phyloP scores from a whole-genome alignment of 345 rosid species.

The Brassica carinata region DNA sequence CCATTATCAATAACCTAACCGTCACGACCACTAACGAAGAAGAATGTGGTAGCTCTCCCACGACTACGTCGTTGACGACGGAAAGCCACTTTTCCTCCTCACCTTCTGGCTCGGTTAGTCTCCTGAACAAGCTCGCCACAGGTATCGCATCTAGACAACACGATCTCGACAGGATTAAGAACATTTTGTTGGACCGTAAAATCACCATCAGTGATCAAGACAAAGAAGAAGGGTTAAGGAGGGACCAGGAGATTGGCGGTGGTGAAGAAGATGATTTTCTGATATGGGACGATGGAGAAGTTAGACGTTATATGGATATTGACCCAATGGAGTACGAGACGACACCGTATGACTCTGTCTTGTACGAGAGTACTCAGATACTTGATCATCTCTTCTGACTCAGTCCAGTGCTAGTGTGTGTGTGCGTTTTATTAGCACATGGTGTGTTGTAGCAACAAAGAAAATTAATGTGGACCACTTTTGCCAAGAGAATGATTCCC shows the following conservation, averaged over 20 bases:
- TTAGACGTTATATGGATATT: conserved; percentile 19
- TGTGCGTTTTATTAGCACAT: neutral
- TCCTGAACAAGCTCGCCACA: conserved; percentile 36
- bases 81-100: neutral
- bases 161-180: conserved; percentile 27
- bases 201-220: conserved; percentile 11
- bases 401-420: neutral
- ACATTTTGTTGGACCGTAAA: conserved; percentile 1
- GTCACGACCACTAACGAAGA: neutral
- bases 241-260: conserved; percentile 6
- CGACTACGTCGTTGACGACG: neutral
- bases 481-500: neutral
- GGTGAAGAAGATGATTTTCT: conserved; percentile 3
- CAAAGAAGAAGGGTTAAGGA: neutral
- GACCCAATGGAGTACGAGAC: conserved; percentile 10
- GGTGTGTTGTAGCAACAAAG: neutral
- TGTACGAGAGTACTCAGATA: conserved; percentile 13
- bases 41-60: neutral
- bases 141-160: conserved; percentile 36
- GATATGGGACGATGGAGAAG: conserved; percentile 15
- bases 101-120: conserved; percentile 6
- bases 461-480: conserved; percentile 8
- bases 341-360: neutral
- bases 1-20: neutral
- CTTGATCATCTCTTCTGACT: conserved; percentile 30